These are phyloP conservation scores for Trametes polyzona DNA, from an alignment of 1,284 basidiomycete species.

Conservation along the genomic window DNA sequence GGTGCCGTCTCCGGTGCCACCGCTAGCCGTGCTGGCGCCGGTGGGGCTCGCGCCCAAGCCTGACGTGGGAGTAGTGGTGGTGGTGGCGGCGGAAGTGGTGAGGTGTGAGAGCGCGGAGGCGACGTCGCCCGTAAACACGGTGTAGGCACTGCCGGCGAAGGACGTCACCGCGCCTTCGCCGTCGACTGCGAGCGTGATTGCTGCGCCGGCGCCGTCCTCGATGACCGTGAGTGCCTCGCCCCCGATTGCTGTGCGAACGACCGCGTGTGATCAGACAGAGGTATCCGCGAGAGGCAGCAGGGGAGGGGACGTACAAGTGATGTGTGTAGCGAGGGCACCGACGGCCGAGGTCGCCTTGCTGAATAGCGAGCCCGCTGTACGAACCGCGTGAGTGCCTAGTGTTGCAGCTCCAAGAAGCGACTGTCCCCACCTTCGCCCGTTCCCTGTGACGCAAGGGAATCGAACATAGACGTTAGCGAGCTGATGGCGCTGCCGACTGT, in stretches of 20 bases:
- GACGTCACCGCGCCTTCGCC: slow-evolving; percentile 51
- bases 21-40: not conserved
- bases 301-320: slow-evolving; percentile 44
- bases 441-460: slow-evolving; percentile 23
- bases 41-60: not conserved
- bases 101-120: slow-evolving; percentile 27
- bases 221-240: slow-evolving; percentile 43
- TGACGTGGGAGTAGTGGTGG: not conserved
- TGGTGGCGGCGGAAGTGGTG: not conserved
- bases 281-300: not conserved
- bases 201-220: slow-evolving; percentile 50
- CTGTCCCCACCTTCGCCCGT: slow-evolving; percentile 6
- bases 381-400: not conserved
- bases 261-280: not conserved
- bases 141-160: slow-evolving; percentile 54
- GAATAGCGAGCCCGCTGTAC: slow-evolving; percentile 9
- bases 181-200: slow-evolving; percentile 51
- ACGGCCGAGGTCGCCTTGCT: slow-evolving; percentile 28
- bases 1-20: too few relatives aligned
- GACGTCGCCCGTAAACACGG: slow-evolving; percentile 35
- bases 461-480: slow-evolving; percentile 33
- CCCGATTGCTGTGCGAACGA: slow-evolving; percentile 43
- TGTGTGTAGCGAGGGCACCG: slow-evolving; percentile 41
- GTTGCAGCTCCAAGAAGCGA: too few relatives aligned
- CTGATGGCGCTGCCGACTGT: too few relatives aligned